phyloP scores from a whole-genome alignment of 1,284 basidiomycete species.

The Melampsora americana region DNA sequence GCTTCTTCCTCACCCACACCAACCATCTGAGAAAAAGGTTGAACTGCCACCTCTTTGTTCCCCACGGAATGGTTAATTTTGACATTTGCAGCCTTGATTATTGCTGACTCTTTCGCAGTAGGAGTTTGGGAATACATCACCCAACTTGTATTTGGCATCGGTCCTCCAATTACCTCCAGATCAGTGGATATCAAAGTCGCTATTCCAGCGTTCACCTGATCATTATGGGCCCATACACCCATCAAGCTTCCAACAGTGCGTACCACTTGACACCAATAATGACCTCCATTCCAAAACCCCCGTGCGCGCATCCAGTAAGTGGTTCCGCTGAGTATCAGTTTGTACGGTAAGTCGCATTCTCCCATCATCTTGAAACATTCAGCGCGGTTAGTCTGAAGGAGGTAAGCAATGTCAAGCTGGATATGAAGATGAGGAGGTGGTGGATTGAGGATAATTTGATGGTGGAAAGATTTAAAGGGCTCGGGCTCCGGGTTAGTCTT shows the following conservation, averaged over 20 bases:
- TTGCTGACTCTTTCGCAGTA: not conserved
- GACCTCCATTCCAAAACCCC: slow-evolving; percentile 6
- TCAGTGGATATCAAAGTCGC: not conserved
- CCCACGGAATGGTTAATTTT: no score
- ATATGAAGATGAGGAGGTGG: slow-evolving; percentile 9
- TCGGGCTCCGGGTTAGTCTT: no score
- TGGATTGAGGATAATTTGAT: no score
- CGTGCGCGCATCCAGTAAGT: slow-evolving; percentile 4
- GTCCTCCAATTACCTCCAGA: not conserved
- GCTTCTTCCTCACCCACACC: no score
- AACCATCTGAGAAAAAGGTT: no score
- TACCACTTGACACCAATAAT: slow-evolving; percentile 11
- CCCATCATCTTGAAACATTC: not conserved
- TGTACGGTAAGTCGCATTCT: not conserved
- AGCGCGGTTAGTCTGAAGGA: not conserved
- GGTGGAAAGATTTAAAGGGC: no score
- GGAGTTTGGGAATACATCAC: slow-evolving; percentile 13
- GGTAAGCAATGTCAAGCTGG: slow-evolving; percentile 1
- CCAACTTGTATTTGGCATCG: not conserved
- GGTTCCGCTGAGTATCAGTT: not conserved
- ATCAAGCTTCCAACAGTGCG: not conserved
- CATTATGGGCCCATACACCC: slow-evolving; percentile 22
- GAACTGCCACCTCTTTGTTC: no score
- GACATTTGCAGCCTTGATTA: no score
- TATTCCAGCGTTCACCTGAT: not conserved